Percentiles rank a stretch among this genome's conserved stretches.
Conservation (phyloP, 345 rosid genomes). For the Melaleuca alternifolia region DNA sequence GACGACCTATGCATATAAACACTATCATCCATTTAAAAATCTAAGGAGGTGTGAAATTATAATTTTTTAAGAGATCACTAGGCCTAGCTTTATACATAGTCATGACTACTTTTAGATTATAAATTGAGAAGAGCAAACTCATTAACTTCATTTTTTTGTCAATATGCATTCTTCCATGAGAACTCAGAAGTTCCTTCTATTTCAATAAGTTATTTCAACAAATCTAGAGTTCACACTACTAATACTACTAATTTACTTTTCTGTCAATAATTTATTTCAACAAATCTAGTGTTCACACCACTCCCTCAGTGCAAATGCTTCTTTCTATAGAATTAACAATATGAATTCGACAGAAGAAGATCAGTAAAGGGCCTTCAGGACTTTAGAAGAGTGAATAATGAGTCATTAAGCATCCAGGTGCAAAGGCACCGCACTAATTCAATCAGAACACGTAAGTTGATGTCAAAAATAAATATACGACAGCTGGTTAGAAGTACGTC, state of each 20-base stretch:
- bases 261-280: neutral
- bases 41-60: neutral
- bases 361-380: neutral
- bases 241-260: rapidly evolving
- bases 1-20: neutral
- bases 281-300: neutral
- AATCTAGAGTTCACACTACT: neutral
- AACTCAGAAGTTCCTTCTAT: neutral
- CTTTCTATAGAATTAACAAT: neutral
- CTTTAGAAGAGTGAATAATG: neutral
- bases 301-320: neutral
- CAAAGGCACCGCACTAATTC: neutral
- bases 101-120: neutral
- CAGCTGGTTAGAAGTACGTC: neutral
- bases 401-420: neutral
- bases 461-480: neutral
- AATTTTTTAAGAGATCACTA: neutral
- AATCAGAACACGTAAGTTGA: neutral
- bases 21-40: neutral
- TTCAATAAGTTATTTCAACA: neutral
- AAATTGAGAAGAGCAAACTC: neutral
- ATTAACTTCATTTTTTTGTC: neutral
- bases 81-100: neutral
- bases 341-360: neutral
- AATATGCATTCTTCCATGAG: neutral